phyloP scores from a whole-genome alignment of 371 early-diverging fungal genomes.

The Mucor piriformis region DNA sequence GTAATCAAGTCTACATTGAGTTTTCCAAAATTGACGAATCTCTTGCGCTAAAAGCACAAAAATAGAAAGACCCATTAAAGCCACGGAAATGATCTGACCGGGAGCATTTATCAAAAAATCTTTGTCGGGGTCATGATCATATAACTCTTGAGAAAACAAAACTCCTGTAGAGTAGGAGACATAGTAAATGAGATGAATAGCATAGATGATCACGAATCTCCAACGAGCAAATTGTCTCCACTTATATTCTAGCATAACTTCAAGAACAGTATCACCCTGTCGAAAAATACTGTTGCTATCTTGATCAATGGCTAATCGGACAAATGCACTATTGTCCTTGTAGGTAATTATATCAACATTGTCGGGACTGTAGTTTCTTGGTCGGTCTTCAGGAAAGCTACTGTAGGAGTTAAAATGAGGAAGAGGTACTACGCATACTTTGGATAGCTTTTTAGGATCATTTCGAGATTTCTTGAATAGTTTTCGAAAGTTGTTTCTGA shows the following conservation, averaged over 20 bases:
- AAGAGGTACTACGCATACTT: conserved; percentile 10
- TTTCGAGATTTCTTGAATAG: not conserved
- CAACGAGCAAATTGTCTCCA: conserved; percentile 9
- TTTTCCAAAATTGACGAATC: not conserved
- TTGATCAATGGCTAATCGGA: not conserved
- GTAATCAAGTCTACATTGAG: not conserved
- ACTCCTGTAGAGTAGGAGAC: conserved; percentile 2
- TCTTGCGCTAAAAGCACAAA: not conserved
- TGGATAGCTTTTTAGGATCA: not conserved
- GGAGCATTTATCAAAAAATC: not conserved
- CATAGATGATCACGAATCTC: not conserved
- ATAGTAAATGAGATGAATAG: conserved; percentile 1
- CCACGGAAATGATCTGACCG: not conserved
- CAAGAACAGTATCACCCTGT: conserved; percentile 1
- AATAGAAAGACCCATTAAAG: not conserved
- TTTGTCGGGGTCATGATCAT: not conserved
- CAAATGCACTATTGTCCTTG: not conserved
- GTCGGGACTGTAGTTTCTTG: not conserved
- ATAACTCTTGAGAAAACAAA: not conserved
- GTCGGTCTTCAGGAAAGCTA: conserved; percentile 1
- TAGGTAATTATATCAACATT: not conserved
- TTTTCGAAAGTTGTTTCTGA: no score
- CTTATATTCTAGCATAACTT: conserved; percentile 6
- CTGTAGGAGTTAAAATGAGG: conserved; percentile 4
- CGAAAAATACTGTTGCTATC: conserved; percentile 7